Conservation (phyloP, 148 eudicot genomes). For the Dianthus caryophyllus region DNA sequence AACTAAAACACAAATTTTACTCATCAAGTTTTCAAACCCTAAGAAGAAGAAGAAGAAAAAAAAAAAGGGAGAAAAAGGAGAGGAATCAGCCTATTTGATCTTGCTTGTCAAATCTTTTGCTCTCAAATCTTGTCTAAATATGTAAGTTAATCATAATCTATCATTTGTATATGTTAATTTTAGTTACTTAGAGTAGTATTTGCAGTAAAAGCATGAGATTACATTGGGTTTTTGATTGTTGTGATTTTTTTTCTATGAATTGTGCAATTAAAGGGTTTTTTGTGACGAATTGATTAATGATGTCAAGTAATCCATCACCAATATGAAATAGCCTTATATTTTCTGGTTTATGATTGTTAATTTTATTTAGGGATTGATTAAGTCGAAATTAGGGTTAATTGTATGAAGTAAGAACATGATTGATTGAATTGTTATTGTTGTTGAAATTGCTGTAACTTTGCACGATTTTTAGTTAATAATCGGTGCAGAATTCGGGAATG, state of each 20-base stretch:
- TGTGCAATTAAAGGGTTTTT: neutral
- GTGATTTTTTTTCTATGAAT: neutral
- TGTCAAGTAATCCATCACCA: neutral
- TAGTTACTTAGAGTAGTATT: neutral
- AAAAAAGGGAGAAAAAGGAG: neutral
- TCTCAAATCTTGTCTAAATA: neutral
- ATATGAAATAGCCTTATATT: neutral
- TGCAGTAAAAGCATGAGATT: neutral
- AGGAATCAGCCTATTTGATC: neutral
- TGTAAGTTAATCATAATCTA: neutral
- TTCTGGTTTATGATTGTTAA: neutral
- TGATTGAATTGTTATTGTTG: neutral
- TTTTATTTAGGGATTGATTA: neutral
- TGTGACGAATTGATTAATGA: neutral
- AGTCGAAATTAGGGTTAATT: neutral
- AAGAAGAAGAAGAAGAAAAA: too few relatives aligned
- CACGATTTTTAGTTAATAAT: neutral
- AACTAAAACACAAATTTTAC: neutral
- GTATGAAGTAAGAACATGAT: neutral
- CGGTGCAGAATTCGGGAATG: too few relatives aligned
- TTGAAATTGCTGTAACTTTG: neutral
- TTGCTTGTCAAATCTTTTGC: neutral
- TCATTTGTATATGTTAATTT: neutral
- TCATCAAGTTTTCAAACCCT: too few relatives aligned
- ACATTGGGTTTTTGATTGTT: too few relatives aligned